These are phyloP conservation scores for Penicillium subrubescens DNA, from an alignment of 495 filamentous ascomycete genomes.

Conservation along the genomic window DNA sequence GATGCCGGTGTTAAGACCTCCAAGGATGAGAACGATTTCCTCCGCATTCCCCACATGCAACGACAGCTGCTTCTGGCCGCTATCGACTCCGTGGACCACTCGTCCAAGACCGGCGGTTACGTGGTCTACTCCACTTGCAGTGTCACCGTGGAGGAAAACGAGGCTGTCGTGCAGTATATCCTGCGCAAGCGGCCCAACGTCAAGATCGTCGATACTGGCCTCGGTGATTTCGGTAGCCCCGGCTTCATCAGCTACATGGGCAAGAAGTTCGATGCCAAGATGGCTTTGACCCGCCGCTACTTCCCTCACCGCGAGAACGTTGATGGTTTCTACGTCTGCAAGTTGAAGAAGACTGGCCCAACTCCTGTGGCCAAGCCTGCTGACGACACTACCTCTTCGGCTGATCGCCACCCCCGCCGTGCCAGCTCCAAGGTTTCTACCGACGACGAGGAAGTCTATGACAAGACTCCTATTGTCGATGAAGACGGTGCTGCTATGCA, in stretches of 20 bases:
- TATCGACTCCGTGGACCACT: slow-evolving; percentile 90
- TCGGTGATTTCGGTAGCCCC: slow-evolving; percentile 84
- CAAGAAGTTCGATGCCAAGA: slow-evolving; percentile 82
- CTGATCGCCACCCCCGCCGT: slow-evolving; percentile 21
- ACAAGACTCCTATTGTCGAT: slow-evolving; percentile 52
- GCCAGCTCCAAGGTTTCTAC: slow-evolving; percentile 24
- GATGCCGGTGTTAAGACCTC: slow-evolving; percentile 95
- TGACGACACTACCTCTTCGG: slow-evolving; percentile 26
- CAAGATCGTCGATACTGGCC: slow-evolving; percentile 86
- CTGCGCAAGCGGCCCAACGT: slow-evolving; percentile 90
- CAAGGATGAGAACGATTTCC: slow-evolving; percentile 92
- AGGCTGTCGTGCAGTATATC: slow-evolving; percentile 90
- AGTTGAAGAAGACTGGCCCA: slow-evolving; percentile 89
- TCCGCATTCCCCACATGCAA: slow-evolving; percentile 86
- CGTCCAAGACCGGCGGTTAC: slow-evolving; percentile 85
- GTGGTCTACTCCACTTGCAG: slow-evolving; percentile 93
- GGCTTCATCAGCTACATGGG: slow-evolving; percentile 86
- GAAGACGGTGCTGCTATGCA: slow-evolving; percentile 35
- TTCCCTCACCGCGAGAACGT: slow-evolving; percentile 97
- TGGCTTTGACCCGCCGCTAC: slow-evolving; percentile 84
- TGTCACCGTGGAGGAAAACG: slow-evolving; percentile 91
- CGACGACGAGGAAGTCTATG: slow-evolving; percentile 33
- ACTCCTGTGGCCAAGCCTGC: slow-evolving; percentile 59
- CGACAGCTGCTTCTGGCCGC: slow-evolving; percentile 91
- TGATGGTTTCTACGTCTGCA: slow-evolving; percentile 97